Conservation (phyloP, 306 rosid species). For the Castanopsis chinensis region DNA sequence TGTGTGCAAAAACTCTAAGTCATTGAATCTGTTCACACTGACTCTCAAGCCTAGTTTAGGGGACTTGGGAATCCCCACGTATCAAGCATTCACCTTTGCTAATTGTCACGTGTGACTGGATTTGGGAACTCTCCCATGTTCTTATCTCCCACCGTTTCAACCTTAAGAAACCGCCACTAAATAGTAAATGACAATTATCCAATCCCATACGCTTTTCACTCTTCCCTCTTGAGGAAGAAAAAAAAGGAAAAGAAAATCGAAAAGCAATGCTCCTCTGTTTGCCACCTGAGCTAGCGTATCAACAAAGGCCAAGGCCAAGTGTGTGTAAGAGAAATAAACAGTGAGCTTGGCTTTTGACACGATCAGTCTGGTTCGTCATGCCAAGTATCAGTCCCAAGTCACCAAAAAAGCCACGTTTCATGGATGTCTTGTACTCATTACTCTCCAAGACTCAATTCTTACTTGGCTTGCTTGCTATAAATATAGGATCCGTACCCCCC, state of each 20-base stretch:
- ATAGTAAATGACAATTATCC: conserved; percentile 21
- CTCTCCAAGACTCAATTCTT: background rate
- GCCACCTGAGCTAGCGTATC: conserved; percentile 50
- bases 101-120: conserved; percentile 22
- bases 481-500: conserved; percentile 14
- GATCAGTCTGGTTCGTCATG: conserved; percentile 45
- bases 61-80: conserved; percentile 39
- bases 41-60: background rate
- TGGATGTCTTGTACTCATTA: conserved; percentile 5
- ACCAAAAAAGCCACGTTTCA: conserved; percentile 67
- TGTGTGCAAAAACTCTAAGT: background rate
- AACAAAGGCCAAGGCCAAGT: conserved; percentile 54
- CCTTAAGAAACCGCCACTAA: conserved; percentile 37
- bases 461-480: conserved; percentile 13
- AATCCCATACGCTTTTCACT: conserved; percentile 4
- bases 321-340: conserved; percentile 48
- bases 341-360: conserved; percentile 56
- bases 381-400: conserved; percentile 57
- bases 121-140: conserved; percentile 37
- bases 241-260: background rate
- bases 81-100: background rate
- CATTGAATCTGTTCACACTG: conserved; percentile 17
- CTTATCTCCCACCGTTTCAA: conserved; percentile 53
- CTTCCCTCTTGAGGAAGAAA: conserved; percentile 10
- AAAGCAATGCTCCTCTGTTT: background rate